Evolutionary conservation across 2,329 filamentous ascomycete species (phyloP).

Genomic region (Xylaria multiplex): DNA sequence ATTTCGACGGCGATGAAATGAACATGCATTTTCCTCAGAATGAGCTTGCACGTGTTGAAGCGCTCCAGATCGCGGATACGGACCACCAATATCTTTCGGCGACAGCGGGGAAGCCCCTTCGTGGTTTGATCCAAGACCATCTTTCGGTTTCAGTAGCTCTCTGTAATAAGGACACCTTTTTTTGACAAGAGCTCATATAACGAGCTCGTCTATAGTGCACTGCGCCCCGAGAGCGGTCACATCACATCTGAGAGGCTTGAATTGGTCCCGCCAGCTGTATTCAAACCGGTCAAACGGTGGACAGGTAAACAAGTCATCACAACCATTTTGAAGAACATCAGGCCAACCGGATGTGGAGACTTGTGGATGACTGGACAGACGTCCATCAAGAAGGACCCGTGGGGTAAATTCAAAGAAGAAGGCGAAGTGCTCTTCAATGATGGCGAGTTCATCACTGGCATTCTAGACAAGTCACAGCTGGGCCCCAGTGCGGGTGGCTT

Average conservation of each 20-base stretch:
- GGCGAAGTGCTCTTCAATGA: constrained; percentile 83
- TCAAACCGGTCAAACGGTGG: constrained; percentile 86
- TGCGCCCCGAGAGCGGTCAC: constrained; percentile 90
- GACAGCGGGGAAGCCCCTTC: constrained; percentile 90
- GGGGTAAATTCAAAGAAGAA: constrained; percentile 81
- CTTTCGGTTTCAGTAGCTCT: constrained; percentile 93
- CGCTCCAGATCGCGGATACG: constrained; percentile 91
- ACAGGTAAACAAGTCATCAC: constrained; percentile 97
- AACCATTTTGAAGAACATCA: constrained; percentile 92
- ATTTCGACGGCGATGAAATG: constrained; percentile 99
- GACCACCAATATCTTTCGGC: constrained; percentile 97
- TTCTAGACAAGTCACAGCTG: constrained; percentile 95
- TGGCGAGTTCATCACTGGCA: constrained; percentile 87
- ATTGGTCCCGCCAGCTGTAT: constrained; percentile 80
- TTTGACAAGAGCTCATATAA: constrained; percentile 90
- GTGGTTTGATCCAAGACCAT: constrained; percentile 98
- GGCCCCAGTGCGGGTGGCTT: constrained; percentile 87
- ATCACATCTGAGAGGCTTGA: constrained; percentile 84
- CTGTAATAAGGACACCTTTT: constrained; percentile 88
- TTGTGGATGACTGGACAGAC: constrained; percentile 83
- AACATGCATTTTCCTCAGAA: constrained; percentile 99
- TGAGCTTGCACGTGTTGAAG: constrained; percentile 91
- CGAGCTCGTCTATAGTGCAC: constrained; percentile 88
- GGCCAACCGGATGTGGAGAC: constrained; percentile 77
- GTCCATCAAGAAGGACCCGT: constrained; percentile 80